phyloP scores from a whole-genome alignment of 139 green algal species.

The Coccomyxa sp. region DNA sequence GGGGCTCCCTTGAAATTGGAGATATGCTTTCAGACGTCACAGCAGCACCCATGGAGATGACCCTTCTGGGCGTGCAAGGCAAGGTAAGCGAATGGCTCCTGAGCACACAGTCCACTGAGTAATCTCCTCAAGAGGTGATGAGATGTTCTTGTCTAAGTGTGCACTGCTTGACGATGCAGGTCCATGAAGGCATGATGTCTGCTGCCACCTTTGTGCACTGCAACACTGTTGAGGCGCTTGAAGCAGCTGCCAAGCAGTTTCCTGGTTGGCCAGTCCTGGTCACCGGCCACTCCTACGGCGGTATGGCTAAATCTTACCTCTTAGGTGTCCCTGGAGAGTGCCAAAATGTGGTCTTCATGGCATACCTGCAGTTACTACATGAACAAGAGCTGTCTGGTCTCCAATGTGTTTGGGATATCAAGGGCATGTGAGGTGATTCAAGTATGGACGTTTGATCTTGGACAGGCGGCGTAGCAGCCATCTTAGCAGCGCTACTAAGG shows the following conservation, averaged over 20 bases:
- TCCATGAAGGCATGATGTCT: conserved; percentile 41
- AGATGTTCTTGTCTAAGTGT: too few relatives aligned
- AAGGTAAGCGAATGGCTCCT: too few relatives aligned
- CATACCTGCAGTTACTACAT: too few relatives aligned
- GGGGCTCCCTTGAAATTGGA: conserved; percentile 38
- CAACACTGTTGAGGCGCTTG: conserved; percentile 37
- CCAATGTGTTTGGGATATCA: too few relatives aligned
- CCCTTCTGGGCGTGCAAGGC: conserved; percentile 24
- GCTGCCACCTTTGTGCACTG: conserved; percentile 53
- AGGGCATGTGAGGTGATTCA: too few relatives aligned
- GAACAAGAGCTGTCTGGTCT: too few relatives aligned
- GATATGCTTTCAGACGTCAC: conserved; percentile 47
- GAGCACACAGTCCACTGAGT: too few relatives aligned
- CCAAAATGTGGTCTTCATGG: too few relatives aligned
- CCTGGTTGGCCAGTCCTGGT: conserved; percentile 51
- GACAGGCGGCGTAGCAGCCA: conserved; percentile 37
- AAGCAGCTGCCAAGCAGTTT: conserved; percentile 19
- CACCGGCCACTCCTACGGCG: conserved; percentile 48
- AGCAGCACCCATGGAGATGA: conserved; percentile 38
- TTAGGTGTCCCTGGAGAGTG: too few relatives aligned
- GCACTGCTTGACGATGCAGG: conserved; percentile 7
- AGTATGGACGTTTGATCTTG: background rate
- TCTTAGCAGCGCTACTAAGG: conserved; percentile 43
- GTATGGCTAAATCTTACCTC: background rate
- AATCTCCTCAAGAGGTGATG: too few relatives aligned